Percentiles rank a stretch among this genome's conserved stretches.
phyloP scores from a whole-genome alignment of 2,329 filamentous ascomycete species.

The Cercospora canescens region DNA sequence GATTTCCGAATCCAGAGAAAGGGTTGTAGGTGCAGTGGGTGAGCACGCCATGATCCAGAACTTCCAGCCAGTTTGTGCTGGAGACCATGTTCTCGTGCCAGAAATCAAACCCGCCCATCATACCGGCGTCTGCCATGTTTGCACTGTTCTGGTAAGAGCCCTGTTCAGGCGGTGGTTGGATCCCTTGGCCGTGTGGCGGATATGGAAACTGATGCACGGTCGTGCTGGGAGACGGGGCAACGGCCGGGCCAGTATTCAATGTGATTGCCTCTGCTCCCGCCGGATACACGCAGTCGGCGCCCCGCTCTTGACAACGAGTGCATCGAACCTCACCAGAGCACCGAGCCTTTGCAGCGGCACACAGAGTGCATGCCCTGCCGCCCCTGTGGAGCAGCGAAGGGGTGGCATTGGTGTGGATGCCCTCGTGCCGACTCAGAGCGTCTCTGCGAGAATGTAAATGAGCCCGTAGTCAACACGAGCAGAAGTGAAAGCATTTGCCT shows the following conservation, averaged over 20 bases:
- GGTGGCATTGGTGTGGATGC: constrained; percentile 23
- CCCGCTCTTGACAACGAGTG: constrained; percentile 27
- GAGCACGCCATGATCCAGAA: constrained; percentile 7
- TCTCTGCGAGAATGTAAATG: constrained; percentile 20
- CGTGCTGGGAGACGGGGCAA: background rate
- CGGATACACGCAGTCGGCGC: constrained; percentile 30
- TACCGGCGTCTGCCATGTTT: background rate
- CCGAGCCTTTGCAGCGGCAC: constrained; percentile 31
- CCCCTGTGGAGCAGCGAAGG: constrained; percentile 24
- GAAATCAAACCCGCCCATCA: constrained; percentile 14
- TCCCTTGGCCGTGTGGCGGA: background rate
- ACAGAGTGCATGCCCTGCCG: constrained; percentile 31
- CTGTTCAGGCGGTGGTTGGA: background rate
- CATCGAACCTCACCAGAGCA: constrained; percentile 34
- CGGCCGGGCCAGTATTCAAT: background rate
- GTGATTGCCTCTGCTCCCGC: background rate
- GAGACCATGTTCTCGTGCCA: constrained; percentile 24
- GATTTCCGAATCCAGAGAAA: constrained; percentile 1
- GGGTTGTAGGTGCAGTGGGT: background rate
- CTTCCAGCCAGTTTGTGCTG: constrained; percentile 26
- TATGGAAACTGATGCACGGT: background rate
- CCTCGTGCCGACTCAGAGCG: constrained; percentile 30
- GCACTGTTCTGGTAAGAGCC: background rate
- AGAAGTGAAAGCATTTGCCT: background rate
- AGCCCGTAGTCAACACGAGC: background rate